Evolutionary conservation across 768 basidiomycete species (phyloP).

Genomic region (Pisolithus tinctorius): DNA sequence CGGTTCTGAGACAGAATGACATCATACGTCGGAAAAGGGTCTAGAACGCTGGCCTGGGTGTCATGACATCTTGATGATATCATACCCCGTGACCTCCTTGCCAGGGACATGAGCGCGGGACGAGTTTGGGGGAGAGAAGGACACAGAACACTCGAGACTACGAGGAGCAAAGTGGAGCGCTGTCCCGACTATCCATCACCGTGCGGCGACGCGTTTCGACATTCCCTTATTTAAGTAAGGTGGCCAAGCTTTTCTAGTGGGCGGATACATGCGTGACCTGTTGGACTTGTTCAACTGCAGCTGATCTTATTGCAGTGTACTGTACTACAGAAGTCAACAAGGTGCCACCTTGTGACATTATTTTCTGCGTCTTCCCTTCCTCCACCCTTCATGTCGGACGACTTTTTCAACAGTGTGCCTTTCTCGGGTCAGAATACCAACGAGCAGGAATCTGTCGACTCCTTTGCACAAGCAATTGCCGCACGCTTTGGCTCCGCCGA

Average conservation of each 20-base stretch:
- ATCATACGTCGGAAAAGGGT: background rate
- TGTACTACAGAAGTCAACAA: background rate
- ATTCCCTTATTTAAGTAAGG: background rate
- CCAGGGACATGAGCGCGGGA: background rate
- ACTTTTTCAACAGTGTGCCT: conserved; percentile 37
- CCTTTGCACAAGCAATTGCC: conserved; percentile 52
- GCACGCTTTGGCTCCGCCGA: conserved; percentile 35
- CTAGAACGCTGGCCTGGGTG: background rate
- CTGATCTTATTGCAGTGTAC: background rate
- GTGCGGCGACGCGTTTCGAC: background rate
- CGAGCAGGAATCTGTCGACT: conserved; percentile 25
- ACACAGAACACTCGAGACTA: background rate
- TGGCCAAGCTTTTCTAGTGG: background rate
- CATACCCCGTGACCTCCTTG: conserved; percentile 23
- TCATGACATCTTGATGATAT: conserved; percentile 26
- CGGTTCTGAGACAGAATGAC: background rate
- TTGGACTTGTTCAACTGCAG: background rate
- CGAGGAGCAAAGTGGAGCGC: background rate
- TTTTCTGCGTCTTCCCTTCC: background rate
- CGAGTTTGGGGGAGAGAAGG: background rate
- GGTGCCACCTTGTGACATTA: background rate
- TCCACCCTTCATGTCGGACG: conserved; percentile 21
- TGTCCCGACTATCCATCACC: background rate
- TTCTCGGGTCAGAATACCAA: conserved; percentile 12
- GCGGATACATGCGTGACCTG: background rate